Base-by-base conservation (phyloP, 305 asterid genomes). In the Fraxinus nigra region DNA sequence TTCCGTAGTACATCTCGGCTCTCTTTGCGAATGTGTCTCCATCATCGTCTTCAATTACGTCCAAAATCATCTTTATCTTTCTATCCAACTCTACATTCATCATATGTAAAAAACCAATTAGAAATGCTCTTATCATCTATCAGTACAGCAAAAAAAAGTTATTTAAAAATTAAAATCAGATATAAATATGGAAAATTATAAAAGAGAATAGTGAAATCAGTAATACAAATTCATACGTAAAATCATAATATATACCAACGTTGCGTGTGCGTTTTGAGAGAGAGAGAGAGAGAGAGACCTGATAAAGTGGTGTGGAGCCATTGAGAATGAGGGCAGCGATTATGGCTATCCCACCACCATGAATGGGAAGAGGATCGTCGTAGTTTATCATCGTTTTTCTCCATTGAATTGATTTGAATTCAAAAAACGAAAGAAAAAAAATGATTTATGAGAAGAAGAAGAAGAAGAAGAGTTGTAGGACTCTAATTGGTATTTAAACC, bases 1-100 rank as follows among this genome's bases (percentile, higher is more conserved):
- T 89, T 67, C 80, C 67, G 72, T 89, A 89, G 77, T 87, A 89
- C 90, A 89, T 87, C 28, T 89, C 88, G 1, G 92, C 92, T 54
- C 90, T 80, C 80, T 80, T 75, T 0, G 89, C 87, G 56, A 87
- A 86, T 4, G 86, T 84, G 75, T 88, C 91, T 72, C 92, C 89
- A 10, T 88, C 26, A 0, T 80, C 33, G 1, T 80, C 88, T 16
- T 87, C 88, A 13, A 87, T 79, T 7, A 88, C 72, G 18, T 87
- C 87, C 32, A 87, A 33, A 24, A 87, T 82, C 78, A 48, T 78
- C 85, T 83, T 84, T 43, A 83, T 81, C 79, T 83, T 89, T 22
- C 43, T 67, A 32, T 89, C 92, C 81, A 87, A n/a, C 5, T 87
- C 92, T 83, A 26, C 70, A 76, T 28, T 4, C 33, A 40, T 16